These are phyloP conservation scores for Alloascoidea hylecoeti DNA, from an alignment of 805 yeast genomes.

Conservation along the genomic window DNA sequence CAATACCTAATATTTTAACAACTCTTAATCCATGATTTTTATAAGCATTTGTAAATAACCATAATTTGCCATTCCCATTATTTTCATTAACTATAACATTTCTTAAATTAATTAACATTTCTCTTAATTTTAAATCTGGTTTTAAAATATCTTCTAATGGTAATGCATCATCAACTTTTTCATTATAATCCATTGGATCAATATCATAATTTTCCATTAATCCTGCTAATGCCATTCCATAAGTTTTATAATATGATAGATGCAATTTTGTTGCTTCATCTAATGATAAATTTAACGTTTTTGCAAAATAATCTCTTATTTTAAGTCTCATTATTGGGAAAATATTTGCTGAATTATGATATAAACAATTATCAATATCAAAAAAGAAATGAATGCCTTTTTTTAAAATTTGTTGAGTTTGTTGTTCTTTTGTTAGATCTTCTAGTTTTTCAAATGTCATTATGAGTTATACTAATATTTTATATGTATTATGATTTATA, in stretches of 20 bases:
- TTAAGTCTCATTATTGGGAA: constrained; percentile 81
- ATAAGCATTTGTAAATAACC: constrained; percentile 95
- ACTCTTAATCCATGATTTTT: constrained; percentile 81
- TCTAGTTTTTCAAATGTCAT: no score
- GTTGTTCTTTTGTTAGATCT: no score
- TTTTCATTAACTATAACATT: constrained; percentile 12
- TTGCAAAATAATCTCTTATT: constrained; percentile 71
- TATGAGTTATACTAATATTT: no score
- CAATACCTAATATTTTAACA: constrained; percentile 66
- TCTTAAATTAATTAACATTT: constrained; percentile 30
- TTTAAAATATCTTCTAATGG: constrained; percentile 69
- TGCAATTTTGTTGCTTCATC: constrained; percentile 68
- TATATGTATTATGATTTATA: no score
- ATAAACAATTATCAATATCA: constrained; percentile 90
- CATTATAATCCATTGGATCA: constrained; percentile 76
- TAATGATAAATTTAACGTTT: constrained; percentile 42
- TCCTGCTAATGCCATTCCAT: constrained; percentile 92
- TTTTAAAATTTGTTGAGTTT: no score
- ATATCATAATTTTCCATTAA: constrained; percentile 39
- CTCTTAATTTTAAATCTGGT: constrained; percentile 32
- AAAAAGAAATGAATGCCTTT: no score
- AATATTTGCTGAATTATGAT: constrained; percentile 57
- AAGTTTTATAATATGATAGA: constrained; percentile 62
- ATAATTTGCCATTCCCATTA: constrained; percentile 48
- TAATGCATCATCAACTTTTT: constrained; percentile 80